Conservation (phyloP, 345 rosid species). For the Cochlearia excelsa region DNA sequence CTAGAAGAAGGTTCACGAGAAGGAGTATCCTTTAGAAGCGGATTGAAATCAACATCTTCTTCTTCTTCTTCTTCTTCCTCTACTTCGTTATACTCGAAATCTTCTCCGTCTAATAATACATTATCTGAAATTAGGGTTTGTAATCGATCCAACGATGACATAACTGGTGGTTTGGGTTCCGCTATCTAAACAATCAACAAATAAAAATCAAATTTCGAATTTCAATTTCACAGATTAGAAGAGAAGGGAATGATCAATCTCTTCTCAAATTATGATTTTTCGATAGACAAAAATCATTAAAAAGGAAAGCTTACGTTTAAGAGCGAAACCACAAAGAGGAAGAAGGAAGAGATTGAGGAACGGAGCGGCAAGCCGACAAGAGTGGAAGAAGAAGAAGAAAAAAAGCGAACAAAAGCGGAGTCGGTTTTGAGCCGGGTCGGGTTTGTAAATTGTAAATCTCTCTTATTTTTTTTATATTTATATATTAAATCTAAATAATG, state of each 20-base stretch:
- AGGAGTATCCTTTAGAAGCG: constrained; percentile 62
- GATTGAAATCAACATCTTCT: constrained; percentile 84
- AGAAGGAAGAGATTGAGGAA: too few species aligned
- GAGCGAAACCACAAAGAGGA: too few species aligned
- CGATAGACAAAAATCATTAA: too few species aligned
- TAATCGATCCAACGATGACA: constrained; percentile 9
- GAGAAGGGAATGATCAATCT: background rate
- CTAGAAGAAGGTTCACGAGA: constrained; percentile 86
- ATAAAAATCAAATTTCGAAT: background rate
- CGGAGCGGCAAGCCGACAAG: too few species aligned
- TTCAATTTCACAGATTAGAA: background rate
- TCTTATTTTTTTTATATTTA: too few species aligned
- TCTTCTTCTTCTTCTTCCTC: constrained; percentile 67
- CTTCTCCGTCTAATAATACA: background rate
- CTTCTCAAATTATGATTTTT: too few species aligned
- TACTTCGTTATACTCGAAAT: constrained; percentile 23
- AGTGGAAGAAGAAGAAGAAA: too few species aligned
- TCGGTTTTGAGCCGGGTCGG: too few species aligned
- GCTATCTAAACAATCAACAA: background rate
- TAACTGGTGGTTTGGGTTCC: constrained; percentile 2
- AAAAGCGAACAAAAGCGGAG: too few species aligned
- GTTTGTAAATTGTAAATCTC: too few species aligned
- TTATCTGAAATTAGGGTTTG: constrained; percentile 29
- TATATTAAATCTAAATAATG: too few species aligned
- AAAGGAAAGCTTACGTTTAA: too few species aligned